Base-by-base conservation (phyloP, 169 alveolate species). In the Plasmodium ovale region DNA sequence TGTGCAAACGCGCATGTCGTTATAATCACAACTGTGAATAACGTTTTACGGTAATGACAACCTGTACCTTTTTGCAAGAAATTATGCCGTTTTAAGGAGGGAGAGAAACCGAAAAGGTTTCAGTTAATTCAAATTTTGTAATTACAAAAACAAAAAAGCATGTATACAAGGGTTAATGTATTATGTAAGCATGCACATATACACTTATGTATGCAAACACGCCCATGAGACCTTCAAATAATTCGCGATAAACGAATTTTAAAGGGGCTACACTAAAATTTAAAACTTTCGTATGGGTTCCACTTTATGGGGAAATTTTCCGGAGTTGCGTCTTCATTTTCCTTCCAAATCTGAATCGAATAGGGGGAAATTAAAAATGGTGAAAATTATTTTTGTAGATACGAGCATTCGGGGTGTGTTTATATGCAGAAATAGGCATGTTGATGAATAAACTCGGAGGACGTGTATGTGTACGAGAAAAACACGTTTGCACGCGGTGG, bases 311-410 rank as follows among this genome's bases (percentile, higher is more conserved):
- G 96, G 72, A 89, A 93, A 60, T 85, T 92, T 53, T 93, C 96
- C 31, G 93, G 94, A 14, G 96, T 93, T 37, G 96, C 96, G 25
- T 85, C 94, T 51, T 89, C 92, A 68, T 93, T 94, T 87, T 93
- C 95, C 54, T 73, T 93, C 93, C 94, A 93, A 27, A 82, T 82
- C 90, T 82, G 37, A 25, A 54, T 16, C 42, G 27, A 58, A 39
- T 35, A 21, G n/a, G 23, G 53, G 23, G 35, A 35, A 23, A 49
- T 25, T 64, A 64, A 14, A 64, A 47, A 56, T 7, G 10, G 19
- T 31, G 35, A 64, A 14, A 72, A 47, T 16, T 16, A 62, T 16
- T 3, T 23, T 23, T 16, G 3, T 12, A 47, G 21, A 29, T 3
- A 5, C 16, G 16, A 5, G 6, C 39, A 51, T 7, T 23, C 37